Conservation (phyloP, 2,329 filamentous ascomycete genomes). For the Drechslerella coelobrocha region DNA sequence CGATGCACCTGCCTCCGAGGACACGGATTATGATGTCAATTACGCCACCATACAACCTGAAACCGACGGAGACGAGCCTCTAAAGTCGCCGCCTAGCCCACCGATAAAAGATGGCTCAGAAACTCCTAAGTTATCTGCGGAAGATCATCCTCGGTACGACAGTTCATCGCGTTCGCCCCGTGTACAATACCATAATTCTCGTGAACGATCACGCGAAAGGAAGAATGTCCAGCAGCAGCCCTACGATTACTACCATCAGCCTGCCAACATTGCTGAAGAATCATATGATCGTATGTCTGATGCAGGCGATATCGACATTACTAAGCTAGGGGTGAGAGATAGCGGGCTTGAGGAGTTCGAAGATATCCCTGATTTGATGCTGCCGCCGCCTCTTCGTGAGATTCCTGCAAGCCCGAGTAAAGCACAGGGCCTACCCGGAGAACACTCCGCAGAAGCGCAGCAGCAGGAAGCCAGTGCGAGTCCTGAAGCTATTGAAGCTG, state of each 20-base stretch:
- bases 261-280: not conserved
- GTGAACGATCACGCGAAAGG: conserved; percentile 20
- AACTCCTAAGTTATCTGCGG: not conserved
- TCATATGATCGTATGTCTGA: conserved; percentile 17
- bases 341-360: conserved; percentile 28
- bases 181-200: not conserved
- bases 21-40: not conserved
- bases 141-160: conserved; percentile 1
- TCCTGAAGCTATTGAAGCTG: not conserved
- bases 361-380: conserved; percentile 31
- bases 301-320: conserved; percentile 44
- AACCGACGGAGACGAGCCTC: conserved; percentile 1
- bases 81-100: not conserved
- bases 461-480: too few relatives aligned
- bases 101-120: conserved; percentile 7
- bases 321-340: conserved; percentile 28
- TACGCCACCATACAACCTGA: conserved; percentile 5
- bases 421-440: conserved; percentile 2
- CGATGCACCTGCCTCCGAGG: not conserved
- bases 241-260: conserved; percentile 29
- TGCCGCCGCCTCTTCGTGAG: conserved; percentile 36
- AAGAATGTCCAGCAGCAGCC: conserved; percentile 23
- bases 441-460: not conserved
- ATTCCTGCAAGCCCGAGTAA: conserved; percentile 41
- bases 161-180: conserved; percentile 23